Percentiles rank a stretch among this genome's conserved stretches.
phyloP scores from a whole-genome alignment of 2,329 filamentous ascomycete species.

The Fusarium musae region DNA sequence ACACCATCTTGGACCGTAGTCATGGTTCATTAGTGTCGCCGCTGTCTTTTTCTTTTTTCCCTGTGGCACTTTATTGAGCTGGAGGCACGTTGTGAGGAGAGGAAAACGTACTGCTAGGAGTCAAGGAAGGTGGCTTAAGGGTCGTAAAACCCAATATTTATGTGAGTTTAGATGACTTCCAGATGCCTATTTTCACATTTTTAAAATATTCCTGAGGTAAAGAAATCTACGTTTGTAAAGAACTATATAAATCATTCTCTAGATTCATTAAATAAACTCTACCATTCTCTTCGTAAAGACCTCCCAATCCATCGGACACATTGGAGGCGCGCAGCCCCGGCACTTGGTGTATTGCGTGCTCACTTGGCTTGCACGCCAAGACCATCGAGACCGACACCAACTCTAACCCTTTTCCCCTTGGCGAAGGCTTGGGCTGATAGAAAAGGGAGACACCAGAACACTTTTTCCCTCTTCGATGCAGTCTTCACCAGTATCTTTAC shows the following conservation, averaged over 20 bases:
- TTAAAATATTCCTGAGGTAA: no score
- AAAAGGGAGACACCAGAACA: constrained; percentile 16
- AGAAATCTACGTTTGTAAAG: no score
- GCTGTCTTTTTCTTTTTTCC: background rate
- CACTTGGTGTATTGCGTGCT: constrained; percentile 41
- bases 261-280: rapidly evolving
- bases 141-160: background rate
- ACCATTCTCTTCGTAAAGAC: no score
- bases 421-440: background rate
- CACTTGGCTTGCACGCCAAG: constrained; percentile 33
- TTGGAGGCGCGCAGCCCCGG: background rate
- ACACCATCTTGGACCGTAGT: background rate
- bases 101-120: background rate
- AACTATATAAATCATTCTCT: rapidly evolving
- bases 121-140: background rate
- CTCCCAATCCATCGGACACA: background rate
- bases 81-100: background rate
- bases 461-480: background rate
- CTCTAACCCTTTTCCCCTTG: background rate
- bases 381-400: constrained; percentile 8
- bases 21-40: background rate
- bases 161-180: background rate
- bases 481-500: background rate
- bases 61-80: no score
- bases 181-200: background rate